These are phyloP conservation scores for Salisapilia sapeloensis DNA, from an alignment of 352 stramenopile genomes.

Conservation along the genomic window DNA sequence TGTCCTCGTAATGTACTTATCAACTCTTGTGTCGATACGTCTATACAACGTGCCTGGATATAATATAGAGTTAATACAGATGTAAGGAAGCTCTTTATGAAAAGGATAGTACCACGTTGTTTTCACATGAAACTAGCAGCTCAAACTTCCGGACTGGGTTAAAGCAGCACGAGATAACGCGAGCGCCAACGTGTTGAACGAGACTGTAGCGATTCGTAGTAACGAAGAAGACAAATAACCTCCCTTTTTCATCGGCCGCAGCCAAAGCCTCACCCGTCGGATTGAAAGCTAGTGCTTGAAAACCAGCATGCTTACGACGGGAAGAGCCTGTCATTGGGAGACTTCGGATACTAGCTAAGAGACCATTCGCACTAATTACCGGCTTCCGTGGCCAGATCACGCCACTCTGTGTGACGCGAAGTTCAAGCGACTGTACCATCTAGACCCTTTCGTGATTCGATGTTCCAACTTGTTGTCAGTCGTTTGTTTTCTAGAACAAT, in stretches of 20 bases:
- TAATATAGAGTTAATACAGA: neutral
- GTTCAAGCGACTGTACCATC: constrained; percentile 53
- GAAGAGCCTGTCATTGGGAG: constrained; percentile 31
- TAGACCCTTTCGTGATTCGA: too few relatives aligned
- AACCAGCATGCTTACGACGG: constrained; percentile 25
- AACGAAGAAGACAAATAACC: constrained; percentile 69
- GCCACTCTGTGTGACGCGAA: constrained; percentile 44
- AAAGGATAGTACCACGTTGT: constrained; percentile 26
- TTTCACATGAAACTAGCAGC: constrained; percentile 69
- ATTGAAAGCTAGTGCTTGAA: constrained; percentile 58
- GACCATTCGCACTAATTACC: constrained; percentile 41
- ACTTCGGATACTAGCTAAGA: constrained; percentile 56
- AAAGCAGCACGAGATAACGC: constrained; percentile 48
- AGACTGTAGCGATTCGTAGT: constrained; percentile 56
- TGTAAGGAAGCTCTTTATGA: neutral
- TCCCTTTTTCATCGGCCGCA: constrained; percentile 55
- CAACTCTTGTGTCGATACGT: constrained; percentile 51
- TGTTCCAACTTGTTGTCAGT: too few relatives aligned
- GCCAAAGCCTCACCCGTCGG: constrained; percentile 38
- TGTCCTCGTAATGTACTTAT: constrained; percentile 69
- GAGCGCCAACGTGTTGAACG: constrained; percentile 42
- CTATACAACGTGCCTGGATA: constrained; percentile 36
- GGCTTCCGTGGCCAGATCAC: constrained; percentile 60
- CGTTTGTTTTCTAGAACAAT: too few relatives aligned
- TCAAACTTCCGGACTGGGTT: constrained; percentile 46